A percentile compares a stretch with the other conserved stretches of the same genome.
Conservation (phyloP, 192 early-diverging fungal species). For the Entomortierella chlamydospora region DNA sequence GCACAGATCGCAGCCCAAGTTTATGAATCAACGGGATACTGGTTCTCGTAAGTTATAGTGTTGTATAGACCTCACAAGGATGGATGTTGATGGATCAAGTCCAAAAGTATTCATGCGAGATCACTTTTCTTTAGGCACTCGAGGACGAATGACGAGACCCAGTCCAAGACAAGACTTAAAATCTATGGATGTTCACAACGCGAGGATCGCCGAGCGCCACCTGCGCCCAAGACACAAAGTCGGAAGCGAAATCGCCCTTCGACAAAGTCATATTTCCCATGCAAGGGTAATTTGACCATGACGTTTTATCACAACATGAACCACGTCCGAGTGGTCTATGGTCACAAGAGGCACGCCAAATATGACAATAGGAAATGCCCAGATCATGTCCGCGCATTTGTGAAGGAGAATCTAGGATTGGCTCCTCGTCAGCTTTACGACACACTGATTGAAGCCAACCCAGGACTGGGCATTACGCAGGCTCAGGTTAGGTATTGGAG, state of each 20-base stretch:
- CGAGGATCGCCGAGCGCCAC: conserved; percentile 48
- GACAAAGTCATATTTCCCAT: conserved; percentile 49
- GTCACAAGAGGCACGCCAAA: conserved; percentile 44
- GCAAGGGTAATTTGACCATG: conserved; percentile 53
- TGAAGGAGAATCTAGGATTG: conserved; percentile 38
- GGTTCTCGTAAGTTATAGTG: conserved; percentile 55
- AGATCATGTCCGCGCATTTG: conserved; percentile 43
- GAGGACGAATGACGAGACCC: conserved; percentile 50
- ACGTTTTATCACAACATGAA: conserved; percentile 48
- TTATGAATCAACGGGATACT: conserved; percentile 53
- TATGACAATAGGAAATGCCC: conserved; percentile 54
- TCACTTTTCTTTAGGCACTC: conserved; percentile 32
- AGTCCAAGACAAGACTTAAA: conserved; percentile 50
- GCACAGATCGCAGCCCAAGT: conserved; percentile 42
- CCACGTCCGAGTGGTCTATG: conserved; percentile 46
- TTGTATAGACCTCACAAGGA: too few relatives aligned
- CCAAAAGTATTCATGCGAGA: too few relatives aligned
- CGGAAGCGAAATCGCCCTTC: conserved; percentile 52
- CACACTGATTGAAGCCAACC: conserved; percentile 16
- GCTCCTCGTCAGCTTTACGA: conserved; percentile 39
- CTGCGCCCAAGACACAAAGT: conserved; percentile 46
- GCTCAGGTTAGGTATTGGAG: conserved; percentile 54
- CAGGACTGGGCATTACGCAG: conserved; percentile 35
- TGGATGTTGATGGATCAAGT: too few relatives aligned
- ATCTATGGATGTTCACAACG: conserved; percentile 52